Percentiles rank a stretch among this genome's conserved stretches.
These are phyloP conservation scores for Phialophora tarda DNA, from an alignment of 2,329 filamentous ascomycete species.

Conservation along the genomic window DNA sequence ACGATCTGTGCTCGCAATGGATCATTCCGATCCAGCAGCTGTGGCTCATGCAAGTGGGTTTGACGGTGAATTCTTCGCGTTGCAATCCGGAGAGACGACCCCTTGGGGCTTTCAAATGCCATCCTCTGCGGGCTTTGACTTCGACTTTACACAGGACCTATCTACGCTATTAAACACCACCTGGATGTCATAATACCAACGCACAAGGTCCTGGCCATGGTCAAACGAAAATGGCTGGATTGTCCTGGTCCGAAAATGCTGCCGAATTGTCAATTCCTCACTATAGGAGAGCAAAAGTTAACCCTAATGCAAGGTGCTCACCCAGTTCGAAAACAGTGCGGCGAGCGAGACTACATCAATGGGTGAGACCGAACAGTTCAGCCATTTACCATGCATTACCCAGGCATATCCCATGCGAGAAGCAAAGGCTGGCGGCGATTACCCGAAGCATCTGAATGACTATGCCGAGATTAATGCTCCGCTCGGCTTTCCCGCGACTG, in stretches of 20 bases:
- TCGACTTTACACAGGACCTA: slow-evolving; percentile 14
- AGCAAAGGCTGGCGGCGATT: too few species aligned
- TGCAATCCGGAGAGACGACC: background rate
- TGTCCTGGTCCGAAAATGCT: background rate
- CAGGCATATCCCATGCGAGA: too few species aligned
- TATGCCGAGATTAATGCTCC: background rate
- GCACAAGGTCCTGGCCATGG: background rate
- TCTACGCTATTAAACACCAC: slow-evolving; percentile 1
- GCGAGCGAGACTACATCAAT: too few species aligned
- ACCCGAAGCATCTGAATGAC: background rate
- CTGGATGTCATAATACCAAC: slow-evolving; percentile 5
- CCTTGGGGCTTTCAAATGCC: slow-evolving; percentile 10
- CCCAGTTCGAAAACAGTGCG: too few species aligned
- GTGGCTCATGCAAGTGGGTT: background rate
- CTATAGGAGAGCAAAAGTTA: background rate
- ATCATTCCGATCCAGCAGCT: background rate
- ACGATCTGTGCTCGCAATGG: background rate
- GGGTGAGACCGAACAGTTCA: too few species aligned
- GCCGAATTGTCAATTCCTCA: background rate
- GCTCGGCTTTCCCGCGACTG: background rate
- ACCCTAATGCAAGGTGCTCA: too few species aligned
- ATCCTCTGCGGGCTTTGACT: slow-evolving; percentile 11
- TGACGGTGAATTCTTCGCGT: background rate
- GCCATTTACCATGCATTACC: too few species aligned
- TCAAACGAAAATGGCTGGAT: background rate